Conservation (phyloP, 768 basidiomycete genomes). For the Russula griseocarnosa region DNA sequence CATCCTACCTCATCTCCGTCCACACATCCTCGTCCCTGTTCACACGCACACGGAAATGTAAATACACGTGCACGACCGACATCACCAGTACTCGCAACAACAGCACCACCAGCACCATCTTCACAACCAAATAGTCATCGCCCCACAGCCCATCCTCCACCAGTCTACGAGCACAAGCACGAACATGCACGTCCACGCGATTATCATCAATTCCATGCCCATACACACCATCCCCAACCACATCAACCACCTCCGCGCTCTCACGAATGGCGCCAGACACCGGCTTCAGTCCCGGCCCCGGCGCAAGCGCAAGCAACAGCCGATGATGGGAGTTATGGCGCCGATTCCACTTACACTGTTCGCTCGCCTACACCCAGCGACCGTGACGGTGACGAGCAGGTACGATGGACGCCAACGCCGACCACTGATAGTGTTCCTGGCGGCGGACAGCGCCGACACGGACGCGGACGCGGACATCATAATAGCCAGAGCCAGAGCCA, state of each 20-base stretch:
- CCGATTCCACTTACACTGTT: background rate
- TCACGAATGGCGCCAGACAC: background rate
- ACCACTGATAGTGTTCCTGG: background rate
- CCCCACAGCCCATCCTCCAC: background rate
- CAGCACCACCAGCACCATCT: background rate
- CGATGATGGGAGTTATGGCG: background rate
- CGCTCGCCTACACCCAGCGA: constrained; percentile 5
- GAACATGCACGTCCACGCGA: background rate
- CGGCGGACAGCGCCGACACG: background rate
- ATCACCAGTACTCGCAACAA: background rate
- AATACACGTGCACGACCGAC: background rate
- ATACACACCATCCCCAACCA: background rate
- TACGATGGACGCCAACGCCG: background rate
- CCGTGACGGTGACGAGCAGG: constrained; percentile 1
- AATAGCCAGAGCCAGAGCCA: background rate
- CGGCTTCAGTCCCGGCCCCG: background rate
- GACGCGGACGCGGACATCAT: background rate
- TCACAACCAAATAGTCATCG: background rate
- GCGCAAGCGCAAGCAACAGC: background rate
- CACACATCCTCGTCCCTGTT: background rate
- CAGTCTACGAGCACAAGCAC: constrained; percentile 4
- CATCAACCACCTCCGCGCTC: background rate
- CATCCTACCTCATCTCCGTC: background rate
- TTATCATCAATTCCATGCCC: background rate
- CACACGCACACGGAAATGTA: background rate